Conservation (phyloP, 2,329 filamentous ascomycete species). For the Neocucurbitaria cava region DNA sequence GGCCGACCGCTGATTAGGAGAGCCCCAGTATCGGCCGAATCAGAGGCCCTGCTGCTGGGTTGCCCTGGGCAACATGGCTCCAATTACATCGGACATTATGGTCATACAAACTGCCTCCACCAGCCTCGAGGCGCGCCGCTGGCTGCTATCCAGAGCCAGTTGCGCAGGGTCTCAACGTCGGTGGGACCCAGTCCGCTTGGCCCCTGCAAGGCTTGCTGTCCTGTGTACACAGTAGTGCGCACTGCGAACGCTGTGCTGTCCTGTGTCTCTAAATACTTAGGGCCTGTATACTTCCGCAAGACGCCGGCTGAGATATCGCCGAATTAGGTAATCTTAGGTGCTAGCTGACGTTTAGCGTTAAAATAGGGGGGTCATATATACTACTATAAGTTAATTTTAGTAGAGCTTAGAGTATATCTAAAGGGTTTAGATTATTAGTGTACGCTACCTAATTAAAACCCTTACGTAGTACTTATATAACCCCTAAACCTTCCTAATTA, state of each 20-base stretch:
- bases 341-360: too few species aligned
- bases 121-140: slow-evolving; percentile 13
- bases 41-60: slow-evolving; percentile 14
- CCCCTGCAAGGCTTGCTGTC: neutral
- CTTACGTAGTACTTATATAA: too few species aligned
- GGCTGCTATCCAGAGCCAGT: slow-evolving; percentile 6
- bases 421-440: too few species aligned
- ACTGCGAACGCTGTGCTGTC: neutral
- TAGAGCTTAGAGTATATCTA: too few species aligned
- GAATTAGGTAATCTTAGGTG: too few species aligned
- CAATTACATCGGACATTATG: slow-evolving; percentile 16
- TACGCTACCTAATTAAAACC: too few species aligned
- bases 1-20: slow-evolving; percentile 15
- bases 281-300: too few species aligned
- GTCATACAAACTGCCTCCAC: slow-evolving; percentile 13
- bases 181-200: neutral
- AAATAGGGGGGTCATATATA: too few species aligned
- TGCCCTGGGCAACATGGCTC: slow-evolving; percentile 18
- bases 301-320: too few species aligned
- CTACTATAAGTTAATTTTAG: too few species aligned
- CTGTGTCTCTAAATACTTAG: too few species aligned
- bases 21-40: slow-evolving; percentile 19
- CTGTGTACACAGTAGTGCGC: neutral
- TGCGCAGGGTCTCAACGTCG: slow-evolving; percentile 14
- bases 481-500: too few species aligned